Evolutionary conservation across 2,329 filamentous ascomycete genomes (phyloP).

Genomic region (Aphanocladium album): DNA sequence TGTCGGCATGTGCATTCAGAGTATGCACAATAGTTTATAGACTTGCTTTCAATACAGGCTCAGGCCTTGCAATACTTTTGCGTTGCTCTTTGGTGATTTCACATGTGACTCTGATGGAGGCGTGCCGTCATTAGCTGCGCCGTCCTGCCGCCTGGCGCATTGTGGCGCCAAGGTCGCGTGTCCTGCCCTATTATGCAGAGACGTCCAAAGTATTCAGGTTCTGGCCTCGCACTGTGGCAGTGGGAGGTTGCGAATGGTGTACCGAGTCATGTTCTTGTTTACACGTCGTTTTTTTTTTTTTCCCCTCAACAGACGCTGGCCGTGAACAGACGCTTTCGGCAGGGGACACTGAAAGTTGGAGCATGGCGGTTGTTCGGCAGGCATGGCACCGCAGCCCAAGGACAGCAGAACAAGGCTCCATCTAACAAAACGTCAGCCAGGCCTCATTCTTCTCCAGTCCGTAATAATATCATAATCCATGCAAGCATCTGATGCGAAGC

Average conservation of each 20-base stretch:
- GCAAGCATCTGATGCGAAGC: neutral
- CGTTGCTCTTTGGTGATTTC: neutral
- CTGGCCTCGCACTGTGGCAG: neutral
- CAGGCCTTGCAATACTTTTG: neutral
- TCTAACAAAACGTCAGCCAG: neutral
- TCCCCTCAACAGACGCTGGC: no score
- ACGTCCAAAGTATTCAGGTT: neutral
- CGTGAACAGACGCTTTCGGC: neutral
- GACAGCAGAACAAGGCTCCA: neutral
- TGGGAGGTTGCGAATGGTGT: neutral
- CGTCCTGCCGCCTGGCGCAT: neutral
- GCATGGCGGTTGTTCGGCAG: no score
- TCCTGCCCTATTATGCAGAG: neutral
- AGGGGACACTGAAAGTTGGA: no score
- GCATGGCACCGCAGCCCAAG: no score
- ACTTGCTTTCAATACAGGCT: neutral
- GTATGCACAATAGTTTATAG: neutral
- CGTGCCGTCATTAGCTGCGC: neutral
- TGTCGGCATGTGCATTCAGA: neutral
- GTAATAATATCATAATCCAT: neutral
- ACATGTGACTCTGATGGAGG: constrained; percentile 1
- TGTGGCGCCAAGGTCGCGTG: neutral
- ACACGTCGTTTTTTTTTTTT: no score
- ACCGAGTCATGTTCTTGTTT: neutral
- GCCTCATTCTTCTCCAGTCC: neutral